Conservation (phyloP, 371 early-diverging fungal genomes). For the Apophysomyces ossiformis region DNA sequence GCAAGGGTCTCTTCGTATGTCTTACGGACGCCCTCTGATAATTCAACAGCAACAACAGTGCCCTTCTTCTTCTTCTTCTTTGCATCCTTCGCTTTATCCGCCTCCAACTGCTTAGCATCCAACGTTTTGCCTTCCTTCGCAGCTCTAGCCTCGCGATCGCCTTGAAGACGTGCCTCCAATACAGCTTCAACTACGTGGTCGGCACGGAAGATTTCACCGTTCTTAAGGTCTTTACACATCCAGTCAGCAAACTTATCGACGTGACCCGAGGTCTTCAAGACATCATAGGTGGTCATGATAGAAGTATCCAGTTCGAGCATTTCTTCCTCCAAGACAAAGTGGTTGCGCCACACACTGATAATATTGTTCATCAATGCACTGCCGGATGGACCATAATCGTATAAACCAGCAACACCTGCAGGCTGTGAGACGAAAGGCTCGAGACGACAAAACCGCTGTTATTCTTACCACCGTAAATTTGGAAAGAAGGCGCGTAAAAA, state of each 20-base stretch:
- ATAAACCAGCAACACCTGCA: conserved; percentile 95
- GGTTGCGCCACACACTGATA: conserved; percentile 91
- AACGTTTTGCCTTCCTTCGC: conserved; percentile 52
- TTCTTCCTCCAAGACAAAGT: conserved; percentile 98
- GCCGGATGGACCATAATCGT: conserved; percentile 99
- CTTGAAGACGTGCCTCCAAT: conserved; percentile 88
- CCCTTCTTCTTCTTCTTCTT: conserved; percentile 80
- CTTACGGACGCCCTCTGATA: conserved; percentile 67
- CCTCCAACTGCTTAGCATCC: conserved; percentile 34
- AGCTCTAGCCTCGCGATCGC: conserved; percentile 75
- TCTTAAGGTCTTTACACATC: conserved; percentile 95
- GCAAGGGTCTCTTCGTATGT: conserved; percentile 89
- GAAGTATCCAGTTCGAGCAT: conserved; percentile 99
- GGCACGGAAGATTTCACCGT: conserved; percentile 97
- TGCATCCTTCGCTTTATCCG: conserved; percentile 53
- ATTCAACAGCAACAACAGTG: conserved; percentile 67
- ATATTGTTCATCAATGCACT: conserved; percentile 97
- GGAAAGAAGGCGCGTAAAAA: conserved; percentile 96
- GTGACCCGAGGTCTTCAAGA: conserved; percentile 99
- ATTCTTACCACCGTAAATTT: conserved; percentile 88
- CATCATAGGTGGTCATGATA: conserved; percentile 97
- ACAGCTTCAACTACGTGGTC: conserved; percentile 98
- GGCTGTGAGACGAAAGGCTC: conserved; percentile 5
- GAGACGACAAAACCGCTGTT: neutral
- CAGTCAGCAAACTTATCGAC: conserved; percentile 99